These are phyloP conservation scores for Tremellales sp. DNA, from an alignment of 1,284 basidiomycete species.

Conservation along the genomic window DNA sequence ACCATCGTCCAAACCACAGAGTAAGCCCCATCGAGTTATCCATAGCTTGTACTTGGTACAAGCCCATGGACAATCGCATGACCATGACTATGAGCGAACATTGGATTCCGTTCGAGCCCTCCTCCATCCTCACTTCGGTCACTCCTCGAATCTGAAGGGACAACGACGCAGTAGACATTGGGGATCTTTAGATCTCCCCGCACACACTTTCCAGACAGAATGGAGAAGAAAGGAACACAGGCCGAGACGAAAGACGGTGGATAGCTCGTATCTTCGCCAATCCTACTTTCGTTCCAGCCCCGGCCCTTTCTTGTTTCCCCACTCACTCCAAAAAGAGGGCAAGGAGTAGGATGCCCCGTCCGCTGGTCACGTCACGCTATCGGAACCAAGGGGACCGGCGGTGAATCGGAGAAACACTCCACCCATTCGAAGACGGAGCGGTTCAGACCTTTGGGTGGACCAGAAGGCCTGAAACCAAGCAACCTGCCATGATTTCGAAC, in stretches of 20 bases:
- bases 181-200: neutral
- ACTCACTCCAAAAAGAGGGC: neutral
- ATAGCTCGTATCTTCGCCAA: conserved; percentile 46
- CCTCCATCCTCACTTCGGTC: neutral
- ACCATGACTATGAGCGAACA: conserved; percentile 44
- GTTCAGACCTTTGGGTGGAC: neutral
- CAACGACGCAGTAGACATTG: too few relatives aligned
- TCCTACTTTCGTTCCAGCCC: neutral
- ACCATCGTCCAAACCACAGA: conserved; percentile 41
- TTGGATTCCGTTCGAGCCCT: conserved; percentile 1
- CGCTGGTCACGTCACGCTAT: neutral
- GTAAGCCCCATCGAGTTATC: conserved; percentile 49
- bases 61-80: conserved; percentile 41
- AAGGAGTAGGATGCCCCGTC: too few relatives aligned
- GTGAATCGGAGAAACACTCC: neutral
- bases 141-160: too few relatives aligned
- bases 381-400: neutral
- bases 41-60: conserved; percentile 4
- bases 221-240: too few relatives aligned
- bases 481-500: neutral
- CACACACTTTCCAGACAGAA: neutral
- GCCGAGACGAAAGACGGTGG: too few relatives aligned
- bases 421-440: neutral
- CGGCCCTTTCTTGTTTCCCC: neutral
- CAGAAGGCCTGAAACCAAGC: neutral